These are phyloP conservation scores for Phylloporus sp. DNA, from an alignment of 768 basidiomycete species.

Conservation along the genomic window DNA sequence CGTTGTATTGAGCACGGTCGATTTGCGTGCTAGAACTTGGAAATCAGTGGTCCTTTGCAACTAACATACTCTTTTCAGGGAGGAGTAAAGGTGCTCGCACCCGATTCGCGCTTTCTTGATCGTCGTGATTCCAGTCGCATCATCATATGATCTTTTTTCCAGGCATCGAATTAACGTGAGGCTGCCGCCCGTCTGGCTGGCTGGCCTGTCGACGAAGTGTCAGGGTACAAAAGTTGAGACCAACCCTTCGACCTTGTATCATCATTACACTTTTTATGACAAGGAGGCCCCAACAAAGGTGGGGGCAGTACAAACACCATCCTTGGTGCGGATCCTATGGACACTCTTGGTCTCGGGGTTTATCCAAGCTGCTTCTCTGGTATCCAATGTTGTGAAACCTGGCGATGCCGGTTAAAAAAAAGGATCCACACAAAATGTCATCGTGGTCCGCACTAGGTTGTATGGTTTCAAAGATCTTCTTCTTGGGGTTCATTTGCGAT, in stretches of 20 bases:
- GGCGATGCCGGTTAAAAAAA: conserved; percentile 2
- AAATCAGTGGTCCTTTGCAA: too few species aligned
- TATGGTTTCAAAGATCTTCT: conserved; percentile 97
- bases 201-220: background rate
- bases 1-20: too few species aligned
- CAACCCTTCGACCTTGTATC: background rate
- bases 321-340: conserved; percentile 82
- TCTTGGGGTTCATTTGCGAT: conserved; percentile 92
- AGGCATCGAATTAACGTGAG: conserved; percentile 5
- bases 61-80: too few species aligned
- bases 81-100: too few species aligned
- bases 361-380: conserved; percentile 80
- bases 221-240: background rate
- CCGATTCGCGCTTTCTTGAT: too few species aligned
- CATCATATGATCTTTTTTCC: too few species aligned
- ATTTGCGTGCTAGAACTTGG: too few species aligned
- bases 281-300: conserved; percentile 87
- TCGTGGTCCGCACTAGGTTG: conserved; percentile 61
- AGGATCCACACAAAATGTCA: conserved; percentile 1
- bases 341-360: conserved; percentile 72
- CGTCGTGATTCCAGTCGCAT: too few species aligned
- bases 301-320: conserved; percentile 75
- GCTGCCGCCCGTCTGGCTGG: background rate
- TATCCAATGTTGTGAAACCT: conserved; percentile 88
- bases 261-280: conserved; percentile 48